phyloP scores from a whole-genome alignment of 2,329 filamentous ascomycete species.

The Sporothrix humicola region DNA sequence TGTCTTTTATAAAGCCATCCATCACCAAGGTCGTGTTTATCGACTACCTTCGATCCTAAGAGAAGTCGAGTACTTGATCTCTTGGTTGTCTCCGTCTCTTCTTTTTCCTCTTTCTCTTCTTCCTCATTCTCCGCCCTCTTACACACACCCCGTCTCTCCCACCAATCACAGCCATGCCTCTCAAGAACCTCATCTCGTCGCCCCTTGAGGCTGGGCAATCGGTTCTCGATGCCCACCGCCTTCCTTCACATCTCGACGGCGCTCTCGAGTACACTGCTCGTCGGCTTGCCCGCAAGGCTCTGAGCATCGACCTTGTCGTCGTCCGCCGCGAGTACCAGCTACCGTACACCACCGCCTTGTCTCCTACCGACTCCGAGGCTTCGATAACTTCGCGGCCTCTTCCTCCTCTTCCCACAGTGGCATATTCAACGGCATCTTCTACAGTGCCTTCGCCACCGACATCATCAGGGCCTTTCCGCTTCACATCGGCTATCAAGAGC shows the following conservation, averaged over 20 bases:
- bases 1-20: neutral
- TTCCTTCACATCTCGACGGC: slow-evolving; percentile 60
- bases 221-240: slow-evolving; percentile 61
- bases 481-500: slow-evolving; percentile 48
- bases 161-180: slow-evolving; percentile 46
- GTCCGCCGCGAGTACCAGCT: slow-evolving; percentile 63
- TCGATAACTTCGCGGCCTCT: slow-evolving; percentile 28
- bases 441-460: neutral
- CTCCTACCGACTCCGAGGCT: slow-evolving; percentile 30
- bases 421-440: neutral
- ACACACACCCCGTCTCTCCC: neutral
- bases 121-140: neutral
- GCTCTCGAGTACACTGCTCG: slow-evolving; percentile 65
- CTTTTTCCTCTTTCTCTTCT: neutral
- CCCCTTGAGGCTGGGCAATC: slow-evolving; percentile 68
- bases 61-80: neutral
- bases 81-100: neutral
- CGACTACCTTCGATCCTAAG: neutral
- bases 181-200: slow-evolving; percentile 65
- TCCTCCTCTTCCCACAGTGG: slow-evolving; percentile 26
- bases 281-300: slow-evolving; percentile 59
- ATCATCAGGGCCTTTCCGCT: slow-evolving; percentile 34
- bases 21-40: neutral
- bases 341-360: slow-evolving; percentile 48
- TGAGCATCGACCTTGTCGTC: slow-evolving; percentile 64